phyloP scores from a whole-genome alignment of 202 grass and related monocot species.

The Panicum virgatum region DNA sequence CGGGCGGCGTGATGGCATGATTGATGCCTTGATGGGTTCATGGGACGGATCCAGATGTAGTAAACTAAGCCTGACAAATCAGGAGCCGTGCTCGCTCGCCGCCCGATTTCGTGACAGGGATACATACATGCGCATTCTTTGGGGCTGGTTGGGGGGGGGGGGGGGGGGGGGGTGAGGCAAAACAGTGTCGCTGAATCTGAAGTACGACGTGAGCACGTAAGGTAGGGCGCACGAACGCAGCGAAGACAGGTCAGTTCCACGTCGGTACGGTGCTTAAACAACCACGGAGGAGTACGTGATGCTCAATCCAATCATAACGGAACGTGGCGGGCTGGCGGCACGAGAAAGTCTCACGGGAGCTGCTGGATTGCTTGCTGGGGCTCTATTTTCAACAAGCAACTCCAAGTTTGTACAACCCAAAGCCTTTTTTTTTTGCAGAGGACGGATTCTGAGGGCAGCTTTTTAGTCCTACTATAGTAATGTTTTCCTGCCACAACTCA shows the following conservation, averaged over 20 bases:
- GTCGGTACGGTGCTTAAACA: constrained; percentile 16
- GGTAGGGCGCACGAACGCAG: not conserved
- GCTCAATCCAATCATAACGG: constrained; percentile 20
- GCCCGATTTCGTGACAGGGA: not conserved
- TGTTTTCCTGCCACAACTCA: too few relatives aligned
- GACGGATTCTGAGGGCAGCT: not conserved
- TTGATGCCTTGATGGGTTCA: constrained; percentile 36
- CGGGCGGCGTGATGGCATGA: not conserved
- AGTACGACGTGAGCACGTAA: not conserved
- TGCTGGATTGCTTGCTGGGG: not conserved
- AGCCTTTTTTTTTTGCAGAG: constrained; percentile 8
- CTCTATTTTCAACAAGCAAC: not conserved
- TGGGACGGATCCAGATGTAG: constrained; percentile 8
- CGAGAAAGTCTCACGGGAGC: not conserved
- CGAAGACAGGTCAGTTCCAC: not conserved
- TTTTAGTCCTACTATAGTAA: not conserved
- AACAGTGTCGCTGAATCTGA: constrained; percentile 3
- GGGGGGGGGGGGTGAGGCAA: too few relatives aligned
- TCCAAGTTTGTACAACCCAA: not conserved
- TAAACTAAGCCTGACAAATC: constrained; percentile 32
- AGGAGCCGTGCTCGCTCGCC: not conserved
- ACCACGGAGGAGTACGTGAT: not conserved
- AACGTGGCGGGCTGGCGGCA: not conserved
- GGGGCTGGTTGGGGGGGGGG: not conserved
- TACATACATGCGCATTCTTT: not conserved